Percentiles rank a stretch among this genome's conserved stretches.
Evolutionary conservation across 208 protist species (phyloP).

Genomic region (Trypanosoma rangeli): DNA sequence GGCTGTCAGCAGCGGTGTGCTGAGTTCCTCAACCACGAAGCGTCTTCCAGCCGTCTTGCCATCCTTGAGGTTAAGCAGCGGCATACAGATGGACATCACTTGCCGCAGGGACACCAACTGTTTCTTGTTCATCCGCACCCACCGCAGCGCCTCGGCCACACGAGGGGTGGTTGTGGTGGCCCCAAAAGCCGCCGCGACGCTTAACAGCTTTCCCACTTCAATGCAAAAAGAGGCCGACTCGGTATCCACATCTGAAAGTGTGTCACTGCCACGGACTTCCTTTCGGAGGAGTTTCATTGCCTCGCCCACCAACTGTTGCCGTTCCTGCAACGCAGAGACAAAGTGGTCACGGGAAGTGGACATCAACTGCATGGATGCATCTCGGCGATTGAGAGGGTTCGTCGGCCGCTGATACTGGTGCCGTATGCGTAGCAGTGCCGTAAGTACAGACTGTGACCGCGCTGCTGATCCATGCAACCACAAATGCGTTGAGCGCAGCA

Average conservation of each 20-base stretch:
- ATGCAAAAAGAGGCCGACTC: constrained; percentile 42
- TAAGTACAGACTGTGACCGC: constrained; percentile 29
- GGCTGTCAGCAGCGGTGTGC: constrained; percentile 12
- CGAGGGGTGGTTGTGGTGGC: constrained; percentile 53
- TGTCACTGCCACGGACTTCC: constrained; percentile 43
- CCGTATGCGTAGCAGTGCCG: constrained; percentile 36
- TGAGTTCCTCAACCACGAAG: constrained; percentile 56
- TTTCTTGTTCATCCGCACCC: constrained; percentile 33
- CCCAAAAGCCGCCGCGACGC: constrained; percentile 60
- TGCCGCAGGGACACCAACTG: constrained; percentile 61
- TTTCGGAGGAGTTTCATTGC: constrained; percentile 60
- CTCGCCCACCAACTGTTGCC: constrained; percentile 40
- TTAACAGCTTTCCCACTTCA: constrained; percentile 80
- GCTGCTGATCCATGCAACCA: constrained; percentile 4
- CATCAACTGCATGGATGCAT: neutral
- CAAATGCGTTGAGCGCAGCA: constrained; percentile 6
- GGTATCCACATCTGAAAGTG: constrained; percentile 58
- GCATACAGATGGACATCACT: constrained; percentile 78
- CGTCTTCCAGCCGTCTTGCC: constrained; percentile 42
- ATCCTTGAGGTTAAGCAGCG: constrained; percentile 64
- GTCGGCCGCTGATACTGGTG: constrained; percentile 39
- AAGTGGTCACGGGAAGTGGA: neutral
- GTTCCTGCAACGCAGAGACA: constrained; percentile 1
- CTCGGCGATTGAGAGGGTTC: constrained; percentile 3
- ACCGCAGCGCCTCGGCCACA: constrained; percentile 62